phyloP scores from a whole-genome alignment of 306 rosid genomes.

The Cucumis cinereus region DNA sequence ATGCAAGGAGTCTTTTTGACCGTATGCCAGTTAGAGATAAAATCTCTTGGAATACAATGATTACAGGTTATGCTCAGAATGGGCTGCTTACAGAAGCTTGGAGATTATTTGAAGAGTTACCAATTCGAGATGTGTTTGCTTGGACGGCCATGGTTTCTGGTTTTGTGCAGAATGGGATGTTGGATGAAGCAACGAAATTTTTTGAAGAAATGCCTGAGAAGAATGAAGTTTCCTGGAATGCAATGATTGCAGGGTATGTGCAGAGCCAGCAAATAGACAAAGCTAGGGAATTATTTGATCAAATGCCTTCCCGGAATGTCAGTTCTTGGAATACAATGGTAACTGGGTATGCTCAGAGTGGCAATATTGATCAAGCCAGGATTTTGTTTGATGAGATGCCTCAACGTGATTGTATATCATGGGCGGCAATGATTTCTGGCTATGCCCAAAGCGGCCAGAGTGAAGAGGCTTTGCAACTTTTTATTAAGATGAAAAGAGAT shows the following conservation, averaged over 20 bases:
- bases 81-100: constrained; percentile 51
- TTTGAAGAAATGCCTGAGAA: constrained; percentile 55
- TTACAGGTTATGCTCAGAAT: constrained; percentile 66
- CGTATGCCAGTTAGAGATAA: constrained; percentile 54
- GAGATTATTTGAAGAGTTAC: constrained; percentile 45
- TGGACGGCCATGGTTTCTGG: constrained; percentile 82
- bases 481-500: constrained; percentile 50
- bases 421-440: constrained; percentile 77
- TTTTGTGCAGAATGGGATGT: constrained; percentile 64
- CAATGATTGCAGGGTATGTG: constrained; percentile 70
- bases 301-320: constrained; percentile 54
- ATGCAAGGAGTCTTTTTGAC: constrained; percentile 49
- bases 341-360: constrained; percentile 63
- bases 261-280: constrained; percentile 48
- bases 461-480: constrained; percentile 64
- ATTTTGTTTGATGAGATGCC: constrained; percentile 62
- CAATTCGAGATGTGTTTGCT: constrained; percentile 51
- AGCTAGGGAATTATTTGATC: constrained; percentile 55
- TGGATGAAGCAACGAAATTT: constrained; percentile 43
- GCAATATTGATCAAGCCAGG: constrained; percentile 42
- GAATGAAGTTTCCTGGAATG: constrained; percentile 56
- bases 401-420: constrained; percentile 59
- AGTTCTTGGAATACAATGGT: constrained; percentile 81
- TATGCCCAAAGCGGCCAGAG: constrained; percentile 64
- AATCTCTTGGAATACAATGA: constrained; percentile 71